phyloP scores from a whole-genome alignment of 1,139 yeast species.

The Protomyces arabidopsidicola region DNA sequence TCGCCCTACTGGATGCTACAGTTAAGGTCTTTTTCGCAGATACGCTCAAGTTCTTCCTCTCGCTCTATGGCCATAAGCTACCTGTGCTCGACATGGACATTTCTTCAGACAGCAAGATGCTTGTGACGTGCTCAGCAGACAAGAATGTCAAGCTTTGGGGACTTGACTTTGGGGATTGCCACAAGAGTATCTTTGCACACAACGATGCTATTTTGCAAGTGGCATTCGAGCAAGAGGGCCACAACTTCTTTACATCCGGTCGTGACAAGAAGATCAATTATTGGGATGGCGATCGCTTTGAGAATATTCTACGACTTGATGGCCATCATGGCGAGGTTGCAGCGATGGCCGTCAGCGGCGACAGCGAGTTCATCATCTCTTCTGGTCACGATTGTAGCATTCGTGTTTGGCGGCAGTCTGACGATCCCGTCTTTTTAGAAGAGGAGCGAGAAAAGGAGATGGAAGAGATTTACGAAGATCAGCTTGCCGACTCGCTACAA shows the following conservation, averaged over 20 bases:
- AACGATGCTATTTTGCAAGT: conserved; percentile 93
- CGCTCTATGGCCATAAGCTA: conserved; percentile 90
- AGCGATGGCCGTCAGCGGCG: conserved; percentile 72
- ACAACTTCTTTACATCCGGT: conserved; percentile 82
- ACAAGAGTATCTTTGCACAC: conserved; percentile 91
- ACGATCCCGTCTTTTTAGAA: conserved; percentile 88
- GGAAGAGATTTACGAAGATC: conserved; percentile 83
- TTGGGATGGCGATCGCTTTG: conserved; percentile 98
- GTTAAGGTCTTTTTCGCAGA: conserved; percentile 89
- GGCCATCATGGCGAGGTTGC: conserved; percentile 89
- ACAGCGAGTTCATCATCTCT: conserved; percentile 71
- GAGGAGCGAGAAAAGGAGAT: conserved; percentile 94
- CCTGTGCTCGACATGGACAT: conserved; percentile 86
- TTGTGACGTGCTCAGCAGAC: conserved; percentile 92
- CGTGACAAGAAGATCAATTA: conserved; percentile 86
- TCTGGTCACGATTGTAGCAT: conserved; percentile 92
- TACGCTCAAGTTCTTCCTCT: conserved; percentile 76
- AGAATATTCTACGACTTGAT: conserved; percentile 80
- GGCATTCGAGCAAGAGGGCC: conserved; percentile 72
- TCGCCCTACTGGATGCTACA: conserved; percentile 81
- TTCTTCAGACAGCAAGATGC: conserved; percentile 76
- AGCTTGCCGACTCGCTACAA: conserved; percentile 66
- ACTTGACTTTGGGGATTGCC: conserved; percentile 97
- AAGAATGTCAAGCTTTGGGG: conserved; percentile 98
- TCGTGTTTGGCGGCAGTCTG: conserved; percentile 85